These are phyloP conservation scores for Panaeolus papilionaceus DNA, from an alignment of 768 basidiomycete genomes.

Conservation along the genomic window DNA sequence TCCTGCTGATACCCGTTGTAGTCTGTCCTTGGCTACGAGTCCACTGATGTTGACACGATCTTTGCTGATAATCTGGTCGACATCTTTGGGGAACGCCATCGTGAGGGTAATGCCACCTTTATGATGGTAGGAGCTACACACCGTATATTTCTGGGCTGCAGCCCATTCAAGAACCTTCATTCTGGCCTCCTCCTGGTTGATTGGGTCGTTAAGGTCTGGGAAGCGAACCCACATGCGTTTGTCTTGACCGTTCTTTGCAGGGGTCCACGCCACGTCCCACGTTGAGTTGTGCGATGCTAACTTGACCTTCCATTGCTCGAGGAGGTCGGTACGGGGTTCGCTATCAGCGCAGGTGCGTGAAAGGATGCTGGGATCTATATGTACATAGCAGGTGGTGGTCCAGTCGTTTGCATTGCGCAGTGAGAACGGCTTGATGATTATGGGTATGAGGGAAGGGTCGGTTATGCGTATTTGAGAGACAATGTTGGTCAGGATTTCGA, in stretches of 20 bases:
- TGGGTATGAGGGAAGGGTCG: neutral
- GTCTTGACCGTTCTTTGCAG: slow-evolving; percentile 10
- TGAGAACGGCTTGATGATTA: slow-evolving; percentile 10
- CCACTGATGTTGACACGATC: neutral
- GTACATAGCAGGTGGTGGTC: slow-evolving; percentile 6
- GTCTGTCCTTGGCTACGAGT: neutral
- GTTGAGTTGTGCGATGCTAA: neutral
- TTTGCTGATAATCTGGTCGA: neutral
- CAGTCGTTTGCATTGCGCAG: neutral
- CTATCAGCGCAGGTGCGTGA: neutral
- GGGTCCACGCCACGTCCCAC: slow-evolving; percentile 18
- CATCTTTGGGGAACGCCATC: slow-evolving; percentile 7
- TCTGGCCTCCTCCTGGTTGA: neutral
- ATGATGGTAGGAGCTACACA: slow-evolving; percentile 7
- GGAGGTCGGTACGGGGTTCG: slow-evolving; percentile 17
- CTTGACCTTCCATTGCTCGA: neutral
- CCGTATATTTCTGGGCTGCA: neutral
- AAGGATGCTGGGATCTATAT: slow-evolving; percentile 1
- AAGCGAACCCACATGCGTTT: slow-evolving; percentile 18
- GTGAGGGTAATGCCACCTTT: slow-evolving; percentile 10
- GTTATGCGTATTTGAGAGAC: neutral
- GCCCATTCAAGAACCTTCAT: slow-evolving; percentile 9
- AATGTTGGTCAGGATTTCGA: neutral
- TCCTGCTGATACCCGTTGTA: no score
- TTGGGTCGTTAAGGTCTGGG: neutral